Base-by-base conservation (phyloP, 1,284 basidiomycete genomes). In the Chalciporus sp. region DNA sequence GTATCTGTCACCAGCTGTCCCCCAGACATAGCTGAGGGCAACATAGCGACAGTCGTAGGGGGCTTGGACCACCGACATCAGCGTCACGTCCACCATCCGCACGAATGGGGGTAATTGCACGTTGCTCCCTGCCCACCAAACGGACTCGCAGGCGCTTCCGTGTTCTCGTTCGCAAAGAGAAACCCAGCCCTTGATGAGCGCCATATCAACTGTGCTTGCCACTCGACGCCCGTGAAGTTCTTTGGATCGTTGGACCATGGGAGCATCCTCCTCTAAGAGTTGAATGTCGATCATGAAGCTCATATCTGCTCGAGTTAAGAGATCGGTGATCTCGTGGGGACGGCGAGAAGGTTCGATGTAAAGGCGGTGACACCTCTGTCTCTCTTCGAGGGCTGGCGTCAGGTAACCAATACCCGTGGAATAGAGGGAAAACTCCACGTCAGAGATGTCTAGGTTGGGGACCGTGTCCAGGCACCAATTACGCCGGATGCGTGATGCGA, bases 211-310 rank as follows among this genome's bases (percentile, higher is more conserved):
- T 12, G 14, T 41, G 17, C 47, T 42, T 16, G 27, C 27, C 37
- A 63, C 20, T 43, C 62, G 57, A 37, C 62, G 62, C 27, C 62
- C 62, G 39, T 63, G 62, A 19, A 63, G 50, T 20, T 58, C 62
- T 33, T 58, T 55, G 3, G 57, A 42, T 17, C 60, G 37, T 12
- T 35, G 39, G 3, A 63, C 44, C 23, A 42, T 55, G 27, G 8
- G 47, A 42, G 63, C 42, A 17, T 63, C 62, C 28, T 63, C 57
- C 19, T 51, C 50, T 6, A 63, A 43, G 12, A 63, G 28, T 19
- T 65, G 60, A 9, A 67, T 63, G 16, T 58, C 58, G 31, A 63
- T 26, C 19, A 47, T 1, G 39, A 58, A 31, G 11, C 17, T 42
- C 12, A 49, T 49, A 10, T 53, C 50, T 20, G 51, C n/a, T 0